Conservation (phyloP, 139 green algal species). For the Chlamydomonas sphaeroides region DNA sequence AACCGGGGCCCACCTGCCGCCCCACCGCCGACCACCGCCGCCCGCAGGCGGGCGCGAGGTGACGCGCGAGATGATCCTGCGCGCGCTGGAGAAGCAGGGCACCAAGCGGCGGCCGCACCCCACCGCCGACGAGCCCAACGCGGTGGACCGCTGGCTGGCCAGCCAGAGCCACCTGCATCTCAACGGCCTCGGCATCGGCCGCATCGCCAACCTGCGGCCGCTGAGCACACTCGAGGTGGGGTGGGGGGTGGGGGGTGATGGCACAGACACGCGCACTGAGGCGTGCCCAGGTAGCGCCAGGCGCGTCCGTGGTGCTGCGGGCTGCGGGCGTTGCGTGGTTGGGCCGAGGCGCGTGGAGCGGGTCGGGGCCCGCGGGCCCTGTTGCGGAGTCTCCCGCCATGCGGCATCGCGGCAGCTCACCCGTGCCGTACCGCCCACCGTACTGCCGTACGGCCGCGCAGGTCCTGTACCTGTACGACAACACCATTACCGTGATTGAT, state of each 20-base stretch:
- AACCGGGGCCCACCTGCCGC: too few species aligned
- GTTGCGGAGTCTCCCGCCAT: too few species aligned
- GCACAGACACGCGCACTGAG: too few species aligned
- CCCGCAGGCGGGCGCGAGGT: slow-evolving; percentile 3
- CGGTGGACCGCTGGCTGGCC: slow-evolving; percentile 37
- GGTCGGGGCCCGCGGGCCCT: too few species aligned
- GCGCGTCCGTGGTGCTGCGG: too few species aligned
- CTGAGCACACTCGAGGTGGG: slow-evolving; percentile 35
- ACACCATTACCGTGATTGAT: slow-evolving; percentile 50
- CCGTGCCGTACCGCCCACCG: too few species aligned
- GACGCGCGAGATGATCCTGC: slow-evolving; percentile 42
- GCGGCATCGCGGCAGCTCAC: too few species aligned
- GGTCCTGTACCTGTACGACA: slow-evolving; percentile 71
- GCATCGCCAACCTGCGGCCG: slow-evolving; percentile 33
- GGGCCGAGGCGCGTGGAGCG: too few species aligned
- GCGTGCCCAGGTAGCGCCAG: too few species aligned
- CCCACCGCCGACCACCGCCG: too few species aligned
- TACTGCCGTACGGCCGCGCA: slow-evolving; percentile 21
- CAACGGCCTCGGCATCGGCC: slow-evolving; percentile 39
- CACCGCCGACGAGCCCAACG: not conserved
- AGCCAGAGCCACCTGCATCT: slow-evolving; percentile 53
- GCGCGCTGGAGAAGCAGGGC: slow-evolving; percentile 38
- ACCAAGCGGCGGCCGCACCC: not conserved
- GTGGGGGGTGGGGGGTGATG: too few species aligned
- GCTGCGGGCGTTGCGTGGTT: too few species aligned